Base-by-base conservation (phyloP, 2,329 filamentous ascomycete genomes). In the Fonsecaea pedrosoi region DNA sequence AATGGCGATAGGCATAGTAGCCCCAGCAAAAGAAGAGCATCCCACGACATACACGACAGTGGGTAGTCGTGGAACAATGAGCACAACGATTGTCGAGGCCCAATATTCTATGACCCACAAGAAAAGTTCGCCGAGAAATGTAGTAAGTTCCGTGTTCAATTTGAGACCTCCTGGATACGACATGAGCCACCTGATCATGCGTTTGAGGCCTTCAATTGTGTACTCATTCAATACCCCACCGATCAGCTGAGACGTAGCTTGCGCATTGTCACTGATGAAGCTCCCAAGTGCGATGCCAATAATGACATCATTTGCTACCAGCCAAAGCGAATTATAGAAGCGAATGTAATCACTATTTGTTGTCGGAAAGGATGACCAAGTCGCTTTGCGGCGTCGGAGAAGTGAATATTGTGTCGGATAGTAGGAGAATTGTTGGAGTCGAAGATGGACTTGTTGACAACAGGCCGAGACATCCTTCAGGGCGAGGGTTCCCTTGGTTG, bases 71-170 rank as follows among this genome's bases (percentile, higher is more conserved):
- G 95, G 94, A 65, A 87, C 85, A 75, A 97, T 92, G 74, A 95
- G 73, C 85, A 90, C 90, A 63, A n/a, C 30, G 38, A 57, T 66
- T 8, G 71, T 74, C 62, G 75, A 72, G 55, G 92, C 91, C 95
- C 95, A 99, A 76, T 97, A 96, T 71, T 97, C 94, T 71, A 99
- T 98, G 56, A 99, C 95, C 95, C 95, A 99, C 2, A 98, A 83
- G 75, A 99, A 99, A 2, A 99, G 82, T 75, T 98, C 94, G 70
- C 95, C 95, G 12, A 99, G 85, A 73, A 99, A 99, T n/a, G 87
- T 86, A 1, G 94, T 95, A 45, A 99, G 83, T 78, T 99, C 94
- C 62, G 88, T 94, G 77, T 99, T 99, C 42, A 99, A 86, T 79
- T 99, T 99, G 71, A 99, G 81, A 38, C 95, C 95, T 56, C 93